These are phyloP conservation scores for Botrytis pseudocinerea DNA, from an alignment of 2,329 filamentous ascomycete genomes.

Conservation along the genomic window DNA sequence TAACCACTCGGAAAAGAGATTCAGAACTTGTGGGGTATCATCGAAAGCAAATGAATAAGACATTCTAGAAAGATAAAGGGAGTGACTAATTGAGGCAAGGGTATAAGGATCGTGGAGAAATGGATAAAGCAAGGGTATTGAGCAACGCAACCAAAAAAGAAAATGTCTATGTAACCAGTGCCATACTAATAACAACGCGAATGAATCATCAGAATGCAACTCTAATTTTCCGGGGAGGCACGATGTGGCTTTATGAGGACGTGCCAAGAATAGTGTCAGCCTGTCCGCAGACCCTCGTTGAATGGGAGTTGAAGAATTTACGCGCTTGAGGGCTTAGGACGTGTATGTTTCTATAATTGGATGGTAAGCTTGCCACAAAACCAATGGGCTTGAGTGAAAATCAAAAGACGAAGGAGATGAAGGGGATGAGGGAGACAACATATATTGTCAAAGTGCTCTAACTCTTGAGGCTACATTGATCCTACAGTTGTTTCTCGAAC, in stretches of 20 bases:
- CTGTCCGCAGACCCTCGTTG: neutral
- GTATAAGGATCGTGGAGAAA: neutral
- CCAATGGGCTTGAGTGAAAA: neutral
- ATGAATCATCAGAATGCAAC: neutral
- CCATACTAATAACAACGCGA: neutral
- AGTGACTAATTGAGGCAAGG: neutral
- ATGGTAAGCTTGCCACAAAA: slow-evolving; percentile 1
- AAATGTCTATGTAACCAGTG: neutral
- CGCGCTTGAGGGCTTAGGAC: slow-evolving; percentile 15
- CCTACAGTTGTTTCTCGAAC: neutral
- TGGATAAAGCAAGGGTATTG: slow-evolving; percentile 1
- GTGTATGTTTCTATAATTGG: slow-evolving; percentile 16
- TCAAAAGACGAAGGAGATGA: neutral
- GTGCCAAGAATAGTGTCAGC: slow-evolving; percentile 20
- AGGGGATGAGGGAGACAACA: neutral
- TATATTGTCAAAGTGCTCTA: neutral
- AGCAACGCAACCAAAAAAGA: neutral
- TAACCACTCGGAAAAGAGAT: slow-evolving; percentile 19
- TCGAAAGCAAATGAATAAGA: slow-evolving; percentile 1
- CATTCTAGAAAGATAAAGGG: slow-evolving; percentile 19
- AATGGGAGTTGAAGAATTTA: slow-evolving; percentile 1
- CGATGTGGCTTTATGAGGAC: slow-evolving; percentile 16
- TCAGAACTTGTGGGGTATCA: slow-evolving; percentile 10
- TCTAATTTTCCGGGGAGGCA: neutral
- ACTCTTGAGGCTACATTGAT: neutral